These are phyloP conservation scores for Scheffersomyces ergatensis DNA, from an alignment of 805 yeast genomes.

Conservation along the genomic window DNA sequence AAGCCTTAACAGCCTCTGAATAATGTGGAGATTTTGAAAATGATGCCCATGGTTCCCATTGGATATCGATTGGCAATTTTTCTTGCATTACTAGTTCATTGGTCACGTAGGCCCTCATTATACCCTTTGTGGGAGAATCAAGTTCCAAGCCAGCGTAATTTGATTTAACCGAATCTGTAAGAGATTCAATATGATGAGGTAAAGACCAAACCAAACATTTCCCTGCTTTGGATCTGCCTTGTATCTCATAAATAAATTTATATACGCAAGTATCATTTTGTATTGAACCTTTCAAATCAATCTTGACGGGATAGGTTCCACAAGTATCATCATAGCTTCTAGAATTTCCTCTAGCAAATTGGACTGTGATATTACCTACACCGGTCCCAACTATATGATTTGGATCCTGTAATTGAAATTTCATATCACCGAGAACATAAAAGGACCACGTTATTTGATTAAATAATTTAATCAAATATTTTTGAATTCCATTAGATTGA, in stretches of 20 bases:
- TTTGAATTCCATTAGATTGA: constrained; percentile 38
- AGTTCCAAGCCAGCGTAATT: constrained; percentile 31
- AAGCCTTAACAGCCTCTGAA: constrained; percentile 27
- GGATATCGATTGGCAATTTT: constrained; percentile 37
- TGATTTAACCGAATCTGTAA: constrained; percentile 23
- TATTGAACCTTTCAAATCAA: constrained; percentile 11
- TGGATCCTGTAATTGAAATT: constrained; percentile 29
- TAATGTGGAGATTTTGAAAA: constrained; percentile 25
- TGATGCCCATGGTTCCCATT: constrained; percentile 58
- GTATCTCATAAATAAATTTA: constrained; percentile 23
- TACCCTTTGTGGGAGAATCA: constrained; percentile 52
- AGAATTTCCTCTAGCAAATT: constrained; percentile 52
- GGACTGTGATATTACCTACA: constrained; percentile 49
- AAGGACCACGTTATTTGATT: constrained; percentile 66
- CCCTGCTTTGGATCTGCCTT: constrained; percentile 24
- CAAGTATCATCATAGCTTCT: constrained; percentile 28
- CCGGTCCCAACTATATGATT: constrained; percentile 25
- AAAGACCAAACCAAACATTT: constrained; percentile 45
- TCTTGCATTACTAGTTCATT: constrained; percentile 41
- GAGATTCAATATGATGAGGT: constrained; percentile 48
- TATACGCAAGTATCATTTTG: constrained; percentile 22
- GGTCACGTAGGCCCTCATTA: constrained; percentile 43
- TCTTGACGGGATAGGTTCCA: constrained; percentile 27
- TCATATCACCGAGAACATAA: constrained; percentile 43
- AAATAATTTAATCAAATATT: constrained; percentile 52